phyloP scores from a whole-genome alignment of 306 rosid genomes.

The Echinosophora koreensis region DNA sequence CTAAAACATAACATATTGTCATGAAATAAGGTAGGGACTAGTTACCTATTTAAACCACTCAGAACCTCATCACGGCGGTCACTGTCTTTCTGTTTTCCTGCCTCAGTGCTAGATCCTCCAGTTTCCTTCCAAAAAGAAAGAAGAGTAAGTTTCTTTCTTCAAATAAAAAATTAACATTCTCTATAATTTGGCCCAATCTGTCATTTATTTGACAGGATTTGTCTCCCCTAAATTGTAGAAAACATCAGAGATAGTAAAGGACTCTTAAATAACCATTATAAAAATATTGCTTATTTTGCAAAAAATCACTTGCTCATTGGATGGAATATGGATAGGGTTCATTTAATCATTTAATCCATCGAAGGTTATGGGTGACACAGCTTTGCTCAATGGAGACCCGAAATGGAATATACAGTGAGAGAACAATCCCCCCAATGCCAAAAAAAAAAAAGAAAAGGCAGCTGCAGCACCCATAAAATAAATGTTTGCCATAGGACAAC shows the following conservation, averaged over 20 bases:
- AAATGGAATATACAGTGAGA: neutral
- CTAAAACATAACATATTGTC: conserved; percentile 19
- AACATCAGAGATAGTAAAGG: conserved; percentile 4
- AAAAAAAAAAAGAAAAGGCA: neutral
- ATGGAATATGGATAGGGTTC: neutral
- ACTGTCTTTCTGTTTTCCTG: conserved; percentile 70
- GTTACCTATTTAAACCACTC: conserved; percentile 77
- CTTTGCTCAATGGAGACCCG: conserved; percentile 2
- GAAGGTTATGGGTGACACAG: conserved; percentile 18
- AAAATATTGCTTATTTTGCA: neutral
- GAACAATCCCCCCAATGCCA: neutral
- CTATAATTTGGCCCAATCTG: conserved; percentile 24
- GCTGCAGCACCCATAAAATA: neutral
- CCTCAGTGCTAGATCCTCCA: conserved; percentile 66
- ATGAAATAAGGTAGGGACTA: conserved; percentile 32
- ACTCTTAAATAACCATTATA: conserved; percentile 22
- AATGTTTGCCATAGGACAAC: neutral
- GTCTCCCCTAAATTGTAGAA: conserved; percentile 12
- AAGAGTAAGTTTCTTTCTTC: conserved; percentile 1
- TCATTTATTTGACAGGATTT: conserved; percentile 1
- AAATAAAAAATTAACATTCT: conserved; percentile 34
- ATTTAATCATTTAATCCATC: conserved; percentile 23
- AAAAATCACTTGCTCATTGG: neutral
- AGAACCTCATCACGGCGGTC: conserved; percentile 79
- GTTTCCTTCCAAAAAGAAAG: conserved; percentile 59